A percentile compares a stretch with the other conserved stretches of the same genome.
Evolutionary conservation across 1,284 basidiomycete species (phyloP).

Genomic region (Waitea zeae): DNA sequence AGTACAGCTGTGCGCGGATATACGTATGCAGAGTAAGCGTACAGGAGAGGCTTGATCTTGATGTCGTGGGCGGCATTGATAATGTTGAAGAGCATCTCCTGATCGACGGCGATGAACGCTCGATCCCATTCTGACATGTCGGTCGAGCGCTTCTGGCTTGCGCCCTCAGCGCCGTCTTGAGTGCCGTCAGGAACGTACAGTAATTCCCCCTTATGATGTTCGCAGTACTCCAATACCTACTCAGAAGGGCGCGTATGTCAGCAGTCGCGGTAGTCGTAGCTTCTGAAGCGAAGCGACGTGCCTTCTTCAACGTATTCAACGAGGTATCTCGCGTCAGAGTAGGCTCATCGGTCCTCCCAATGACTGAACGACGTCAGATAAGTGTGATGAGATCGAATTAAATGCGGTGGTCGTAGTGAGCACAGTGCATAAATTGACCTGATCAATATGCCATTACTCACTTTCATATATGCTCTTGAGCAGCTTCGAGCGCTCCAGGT

Average conservation of each 20-base stretch:
- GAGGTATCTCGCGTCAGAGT: constrained; percentile 97
- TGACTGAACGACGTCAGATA: constrained; percentile 38
- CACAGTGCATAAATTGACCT: too few species aligned
- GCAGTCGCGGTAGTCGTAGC: too few species aligned
- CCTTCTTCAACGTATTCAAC: constrained; percentile 93
- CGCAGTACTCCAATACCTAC: constrained; percentile 98
- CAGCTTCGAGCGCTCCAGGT: too few species aligned
- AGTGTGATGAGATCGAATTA: too few species aligned
- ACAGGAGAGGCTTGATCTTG: constrained; percentile 98
- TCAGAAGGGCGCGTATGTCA: too few species aligned
- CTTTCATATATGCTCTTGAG: too few species aligned
- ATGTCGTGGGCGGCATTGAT: constrained; percentile 99
- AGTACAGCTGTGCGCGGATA: background rate
- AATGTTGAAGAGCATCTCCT: constrained; percentile 99
- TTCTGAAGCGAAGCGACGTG: constrained; percentile 11
- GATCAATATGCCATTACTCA: too few species aligned
- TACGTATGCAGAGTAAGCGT: constrained; percentile 22
- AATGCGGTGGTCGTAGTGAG: too few species aligned
- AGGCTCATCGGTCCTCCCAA: constrained; percentile 81
- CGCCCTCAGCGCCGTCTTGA: constrained; percentile 69
- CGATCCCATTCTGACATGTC: constrained; percentile 99
- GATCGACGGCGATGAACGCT: constrained; percentile 94
- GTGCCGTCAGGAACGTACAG: constrained; percentile 77
- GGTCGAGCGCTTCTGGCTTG: constrained; percentile 92
- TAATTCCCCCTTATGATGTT: constrained; percentile 94